These are phyloP conservation scores for Harringtonia lauricola DNA, from an alignment of 2,329 filamentous ascomycete genomes.

Conservation along the genomic window DNA sequence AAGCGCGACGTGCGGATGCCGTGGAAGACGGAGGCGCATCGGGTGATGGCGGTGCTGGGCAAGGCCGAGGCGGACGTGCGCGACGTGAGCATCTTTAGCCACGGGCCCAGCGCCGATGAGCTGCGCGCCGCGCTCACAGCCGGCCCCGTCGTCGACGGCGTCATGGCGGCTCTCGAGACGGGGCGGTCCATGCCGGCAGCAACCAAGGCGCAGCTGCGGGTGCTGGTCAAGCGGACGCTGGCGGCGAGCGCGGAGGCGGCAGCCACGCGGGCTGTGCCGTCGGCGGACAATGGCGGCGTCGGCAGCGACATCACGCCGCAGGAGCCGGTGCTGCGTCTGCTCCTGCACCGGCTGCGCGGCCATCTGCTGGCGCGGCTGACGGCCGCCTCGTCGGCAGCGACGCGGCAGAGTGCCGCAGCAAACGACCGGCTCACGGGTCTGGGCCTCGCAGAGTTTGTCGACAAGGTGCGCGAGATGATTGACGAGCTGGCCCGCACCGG, in stretches of 20 bases:
- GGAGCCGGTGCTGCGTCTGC: constrained; percentile 51
- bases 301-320: constrained; percentile 12
- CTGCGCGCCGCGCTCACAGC: neutral
- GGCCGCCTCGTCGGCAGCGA: constrained; percentile 57
- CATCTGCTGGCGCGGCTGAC: constrained; percentile 56
- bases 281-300: constrained; percentile 6
- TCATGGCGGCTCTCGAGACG: constrained; percentile 51
- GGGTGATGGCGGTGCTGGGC: constrained; percentile 61
- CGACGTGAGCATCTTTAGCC: neutral
- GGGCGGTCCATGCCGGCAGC: constrained; percentile 54
- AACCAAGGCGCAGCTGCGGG: constrained; percentile 47
- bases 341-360: constrained; percentile 55
- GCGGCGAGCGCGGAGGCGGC: constrained; percentile 36
- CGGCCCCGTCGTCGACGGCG: constrained; percentile 42
- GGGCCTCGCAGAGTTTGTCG: constrained; percentile 64
- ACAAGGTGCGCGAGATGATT: constrained; percentile 56
- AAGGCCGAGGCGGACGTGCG: constrained; percentile 24
- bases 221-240: constrained; percentile 45
- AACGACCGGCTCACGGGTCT: constrained; percentile 58
- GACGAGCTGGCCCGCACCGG: constrained; percentile 56
- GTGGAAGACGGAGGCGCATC: constrained; percentile 64
- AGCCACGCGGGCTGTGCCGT: constrained; percentile 11
- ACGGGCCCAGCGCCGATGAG: neutral
- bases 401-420: constrained; percentile 56
- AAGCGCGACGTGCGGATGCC: constrained; percentile 69